Evolutionary conservation across 208 protist species (phyloP), one percentile per base, ranked within the genome.

Genomic region (Trypanosoma grayi): DNA sequence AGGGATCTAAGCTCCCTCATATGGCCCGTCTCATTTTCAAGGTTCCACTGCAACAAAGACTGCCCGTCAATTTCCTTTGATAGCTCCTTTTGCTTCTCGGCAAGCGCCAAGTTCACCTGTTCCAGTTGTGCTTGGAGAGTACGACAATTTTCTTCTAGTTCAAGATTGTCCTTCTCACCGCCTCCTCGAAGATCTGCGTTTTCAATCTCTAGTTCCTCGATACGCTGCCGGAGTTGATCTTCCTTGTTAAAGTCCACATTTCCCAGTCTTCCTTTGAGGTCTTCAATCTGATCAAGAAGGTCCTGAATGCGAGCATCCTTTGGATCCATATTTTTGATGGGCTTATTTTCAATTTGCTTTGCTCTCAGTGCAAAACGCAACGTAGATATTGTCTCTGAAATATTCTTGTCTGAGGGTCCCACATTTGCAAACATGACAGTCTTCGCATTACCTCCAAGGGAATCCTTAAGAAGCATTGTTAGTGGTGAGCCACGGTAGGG

Each of bases 311-410:
- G 86, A 39, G 83, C 83, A 56, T 93, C 85, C 70, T 95, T 93
- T 27, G 88, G 91, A 66, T 97, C 91, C 74, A 90, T 77, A 66
- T 97, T 97, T 70, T 93, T 95, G 53, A 97, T 66, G 25, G 93
- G 93, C 65, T 97, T 97, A 67, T 98, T 98, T 71, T 97, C 81
- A 69, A 98, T 98, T 73, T 98, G 94, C 61, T 97, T 93, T 53
- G 85, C 90, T 22, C 86, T 71, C 8, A 87, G 59, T 51, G 92
- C 92, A 71, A 97, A 97, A 10, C 89, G 79, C 22, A 95, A 71
- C 4, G 92, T 97, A 10, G 87, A 94, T 52, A 95, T 91, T 1
- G 87, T 95, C 66, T 97, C 88, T 10, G 87, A 85, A 9, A 85
- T 73, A 71, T 95, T 95, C 62, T 91, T 83, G 34, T 94, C 77